A percentile compares a stretch with the other conserved stretches of the same genome.
Evolutionary conservation across 2,329 filamentous ascomycete genomes (phyloP).

Genomic region (Botryotinia convoluta): DNA sequence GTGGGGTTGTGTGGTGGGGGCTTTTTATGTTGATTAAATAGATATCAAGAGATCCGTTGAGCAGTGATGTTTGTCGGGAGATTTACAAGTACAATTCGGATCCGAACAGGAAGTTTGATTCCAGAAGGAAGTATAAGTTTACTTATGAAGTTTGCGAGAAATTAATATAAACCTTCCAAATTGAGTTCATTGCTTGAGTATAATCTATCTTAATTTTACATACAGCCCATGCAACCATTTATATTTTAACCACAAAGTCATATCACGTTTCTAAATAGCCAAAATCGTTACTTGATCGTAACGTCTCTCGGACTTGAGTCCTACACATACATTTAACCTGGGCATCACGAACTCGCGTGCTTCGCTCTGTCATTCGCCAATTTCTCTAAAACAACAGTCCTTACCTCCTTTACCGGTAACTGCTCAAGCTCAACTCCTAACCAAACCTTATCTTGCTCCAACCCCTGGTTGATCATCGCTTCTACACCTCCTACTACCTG

Average conservation of each 20-base stretch:
- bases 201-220: neutral
- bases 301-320: neutral
- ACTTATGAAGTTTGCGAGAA: neutral
- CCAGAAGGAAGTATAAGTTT: neutral
- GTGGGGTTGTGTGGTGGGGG: neutral
- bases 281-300: neutral
- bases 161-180: neutral
- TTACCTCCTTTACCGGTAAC: slow-evolving; percentile 59
- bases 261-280: neutral
- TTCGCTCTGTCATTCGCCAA: slow-evolving; percentile 15
- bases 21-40: neutral
- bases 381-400: slow-evolving; percentile 46
- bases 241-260: neutral
- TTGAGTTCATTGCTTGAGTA: neutral
- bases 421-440: slow-evolving; percentile 57
- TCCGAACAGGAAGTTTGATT: no score
- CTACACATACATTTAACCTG: neutral
- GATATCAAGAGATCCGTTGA: neutral
- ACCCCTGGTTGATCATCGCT: slow-evolving; percentile 37
- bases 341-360: neutral
- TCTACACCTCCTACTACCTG: slow-evolving; percentile 33
- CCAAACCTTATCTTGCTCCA: slow-evolving; percentile 37
- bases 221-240: neutral
- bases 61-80: neutral
- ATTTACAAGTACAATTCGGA: neutral